A percentile compares a stretch with the other conserved stretches of the same genome.
Conservation (phyloP, 2,329 filamentous ascomycete genomes). For the Drechslerella stenobrocha region DNA sequence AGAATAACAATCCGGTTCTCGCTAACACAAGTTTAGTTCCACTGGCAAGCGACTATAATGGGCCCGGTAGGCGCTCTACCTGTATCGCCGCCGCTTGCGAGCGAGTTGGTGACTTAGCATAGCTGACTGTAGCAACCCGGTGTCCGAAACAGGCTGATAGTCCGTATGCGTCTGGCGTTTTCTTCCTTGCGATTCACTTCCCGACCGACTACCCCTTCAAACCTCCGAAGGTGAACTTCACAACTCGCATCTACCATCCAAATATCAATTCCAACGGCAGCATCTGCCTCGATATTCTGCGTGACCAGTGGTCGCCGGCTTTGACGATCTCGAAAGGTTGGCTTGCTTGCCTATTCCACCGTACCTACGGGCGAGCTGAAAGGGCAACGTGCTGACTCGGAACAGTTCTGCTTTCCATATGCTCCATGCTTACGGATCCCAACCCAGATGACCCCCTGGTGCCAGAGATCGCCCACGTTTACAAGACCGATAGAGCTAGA, state of each 20-base stretch:
- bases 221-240: constrained; percentile 99
- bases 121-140: constrained; percentile 53
- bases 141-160: constrained; percentile 73
- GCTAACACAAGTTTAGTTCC: constrained; percentile 69
- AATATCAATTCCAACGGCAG: constrained; percentile 99
- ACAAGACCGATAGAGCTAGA: constrained; percentile 95
- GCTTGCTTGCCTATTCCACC: constrained; percentile 47
- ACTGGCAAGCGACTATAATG: constrained; percentile 99
- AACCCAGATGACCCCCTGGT: constrained; percentile 99
- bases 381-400: background rate
- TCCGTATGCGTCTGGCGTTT: constrained; percentile 96
- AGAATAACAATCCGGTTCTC: background rate
- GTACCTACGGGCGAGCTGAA: background rate
- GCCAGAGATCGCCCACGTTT: constrained; percentile 97
- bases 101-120: constrained; percentile 18
- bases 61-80: constrained; percentile 69
- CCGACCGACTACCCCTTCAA: constrained; percentile 99
- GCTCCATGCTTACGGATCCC: constrained; percentile 99
- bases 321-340: constrained; percentile 97
- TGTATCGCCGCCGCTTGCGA: constrained; percentile 58
- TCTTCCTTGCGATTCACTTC: constrained; percentile 99
- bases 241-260: constrained; percentile 98
- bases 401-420: constrained; percentile 92
- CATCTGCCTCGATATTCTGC: constrained; percentile 96
- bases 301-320: constrained; percentile 98